Base-by-base conservation (phyloP, 2,329 filamentous ascomycete genomes). In the Fusarium sp. region DNA sequence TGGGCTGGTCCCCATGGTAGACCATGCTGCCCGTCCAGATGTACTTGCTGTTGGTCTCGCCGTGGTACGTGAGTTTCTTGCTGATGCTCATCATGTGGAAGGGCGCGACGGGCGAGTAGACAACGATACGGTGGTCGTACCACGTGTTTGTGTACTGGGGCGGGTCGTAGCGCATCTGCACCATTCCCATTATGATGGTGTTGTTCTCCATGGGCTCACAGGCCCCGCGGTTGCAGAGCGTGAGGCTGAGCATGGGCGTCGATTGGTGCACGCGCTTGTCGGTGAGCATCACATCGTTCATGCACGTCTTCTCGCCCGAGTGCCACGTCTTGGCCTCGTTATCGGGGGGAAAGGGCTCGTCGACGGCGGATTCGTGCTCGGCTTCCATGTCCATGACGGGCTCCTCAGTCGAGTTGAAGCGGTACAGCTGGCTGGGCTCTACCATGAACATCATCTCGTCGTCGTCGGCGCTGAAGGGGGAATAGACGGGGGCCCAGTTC, bases 11-110 rank as follows among this genome's bases (percentile, higher is more conserved):
- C 4, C 50, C 56, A n/a, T 64, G 54, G 17, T 67, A 70, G 8
- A 70, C 68, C 68, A 70, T 70, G 57, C 68, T 70, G 17, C 68
- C 68, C 3, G 68, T 70, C 68, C 68, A 70, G 4, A 67, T 71
- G 26, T 70, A 70, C 21, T 51, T 71, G 49, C 56, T 64, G 17
- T 70, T 65, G 7, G 54, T 68, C 53, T 70, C 68, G 44, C 68
- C 68, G 38, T 71, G 65, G 28, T 70, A 70, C 3, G 65, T 69
- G 39, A 70, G 57, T 51, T 66, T 71, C 57, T 71, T 70, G 53
- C 68, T 70, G 21, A 69, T 53, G 38, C 68, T 71, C 62, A 70
- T 59, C 68, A 70, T 69, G 6, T 58, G 56, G 38, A 46, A 70
- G 6, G 68, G 68, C 19, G 68, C 45, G 17, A 58, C 39, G 3